Percentiles rank a stretch among this genome's conserved stretches.
Evolutionary conservation across 78 protist species (phyloP).

Genomic region (Cavenderia fasciculata): DNA sequence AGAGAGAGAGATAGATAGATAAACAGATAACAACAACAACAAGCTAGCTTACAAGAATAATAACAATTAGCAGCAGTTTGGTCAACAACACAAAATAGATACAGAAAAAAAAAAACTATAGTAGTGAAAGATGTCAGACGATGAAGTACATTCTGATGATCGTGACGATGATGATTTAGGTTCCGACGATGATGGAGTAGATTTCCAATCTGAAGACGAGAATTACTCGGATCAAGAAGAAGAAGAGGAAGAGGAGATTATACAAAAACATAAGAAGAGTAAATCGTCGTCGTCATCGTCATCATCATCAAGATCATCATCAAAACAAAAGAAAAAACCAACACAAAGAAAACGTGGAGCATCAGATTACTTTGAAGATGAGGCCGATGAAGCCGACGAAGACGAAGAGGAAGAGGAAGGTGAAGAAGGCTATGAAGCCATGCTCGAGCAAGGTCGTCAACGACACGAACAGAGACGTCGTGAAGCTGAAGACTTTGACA

Average conservation of each 20-base stretch:
- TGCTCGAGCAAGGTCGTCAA: neutral
- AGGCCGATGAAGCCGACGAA: constrained; percentile 61
- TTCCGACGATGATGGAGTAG: constrained; percentile 32
- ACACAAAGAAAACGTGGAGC: neutral
- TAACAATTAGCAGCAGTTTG: no score
- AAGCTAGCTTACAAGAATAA: no score
- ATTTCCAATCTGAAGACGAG: no score
- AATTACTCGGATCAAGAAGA: constrained; percentile 15
- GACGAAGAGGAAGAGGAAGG: constrained; percentile 65
- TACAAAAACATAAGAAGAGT: neutral
- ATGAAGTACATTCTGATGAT: constrained; percentile 49
- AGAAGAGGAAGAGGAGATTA: constrained; percentile 46
- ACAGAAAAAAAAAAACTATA: neutral
- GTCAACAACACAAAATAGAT: neutral
- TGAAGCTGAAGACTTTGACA: neutral
- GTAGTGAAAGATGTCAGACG: constrained; percentile 1
- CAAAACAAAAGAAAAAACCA: neutral
- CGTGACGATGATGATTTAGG: constrained; percentile 11
- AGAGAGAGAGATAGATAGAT: no score
- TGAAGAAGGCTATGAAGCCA: constrained; percentile 38
- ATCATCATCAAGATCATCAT: neutral
- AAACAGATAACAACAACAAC: no score
- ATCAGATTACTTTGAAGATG: constrained; percentile 38
- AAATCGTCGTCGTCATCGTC: neutral
- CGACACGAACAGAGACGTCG: neutral